Percentiles rank a stretch among this genome's conserved stretches.
Conservation (phyloP, 768 basidiomycete species). For the Pleurotus giganteus region DNA sequence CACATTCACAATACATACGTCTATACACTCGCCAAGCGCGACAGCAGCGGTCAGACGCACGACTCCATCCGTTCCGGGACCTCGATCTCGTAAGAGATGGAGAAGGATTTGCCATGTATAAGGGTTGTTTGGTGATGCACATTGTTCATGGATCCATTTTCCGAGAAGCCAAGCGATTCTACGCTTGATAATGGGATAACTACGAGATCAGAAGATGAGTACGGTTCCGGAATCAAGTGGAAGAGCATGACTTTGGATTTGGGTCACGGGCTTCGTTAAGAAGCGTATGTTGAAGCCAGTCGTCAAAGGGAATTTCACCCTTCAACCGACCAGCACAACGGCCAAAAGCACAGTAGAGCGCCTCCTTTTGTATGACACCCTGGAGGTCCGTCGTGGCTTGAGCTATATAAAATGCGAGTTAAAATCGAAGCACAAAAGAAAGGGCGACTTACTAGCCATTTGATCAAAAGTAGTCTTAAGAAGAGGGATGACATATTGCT, state of each 20-base stretch:
- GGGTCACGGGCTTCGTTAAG: slow-evolving; percentile 55
- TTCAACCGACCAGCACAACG: slow-evolving; percentile 68
- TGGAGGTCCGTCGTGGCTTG: slow-evolving; percentile 53
- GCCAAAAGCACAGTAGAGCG: slow-evolving; percentile 87
- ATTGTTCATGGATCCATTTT: slow-evolving; percentile 78
- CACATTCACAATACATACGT: slow-evolving; percentile 72
- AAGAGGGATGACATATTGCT: slow-evolving; percentile 64
- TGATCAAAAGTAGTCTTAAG: slow-evolving; percentile 58
- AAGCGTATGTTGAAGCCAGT: slow-evolving; percentile 66
- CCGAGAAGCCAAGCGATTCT: slow-evolving; percentile 94
- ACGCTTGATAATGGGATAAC: slow-evolving; percentile 91
- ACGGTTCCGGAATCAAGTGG: background rate
- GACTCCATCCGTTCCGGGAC: slow-evolving; percentile 73
- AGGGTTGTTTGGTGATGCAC: slow-evolving; percentile 54
- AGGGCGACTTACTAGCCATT: slow-evolving; percentile 49
- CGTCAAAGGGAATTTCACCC: slow-evolving; percentile 61
- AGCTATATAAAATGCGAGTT: slow-evolving; percentile 22
- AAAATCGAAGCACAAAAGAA: slow-evolving; percentile 1
- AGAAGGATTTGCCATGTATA: slow-evolving; percentile 80
- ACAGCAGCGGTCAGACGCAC: slow-evolving; percentile 84
- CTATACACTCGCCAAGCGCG: slow-evolving; percentile 78
- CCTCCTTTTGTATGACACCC: slow-evolving; percentile 76
- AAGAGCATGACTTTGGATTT: slow-evolving; percentile 51
- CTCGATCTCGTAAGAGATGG: slow-evolving; percentile 69
- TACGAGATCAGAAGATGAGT: slow-evolving; percentile 27